A percentile compares a stretch with the other conserved stretches of the same genome.
Conservation (phyloP, 352 stramenopile species). For the Aphanomyces invadans region DNA sequence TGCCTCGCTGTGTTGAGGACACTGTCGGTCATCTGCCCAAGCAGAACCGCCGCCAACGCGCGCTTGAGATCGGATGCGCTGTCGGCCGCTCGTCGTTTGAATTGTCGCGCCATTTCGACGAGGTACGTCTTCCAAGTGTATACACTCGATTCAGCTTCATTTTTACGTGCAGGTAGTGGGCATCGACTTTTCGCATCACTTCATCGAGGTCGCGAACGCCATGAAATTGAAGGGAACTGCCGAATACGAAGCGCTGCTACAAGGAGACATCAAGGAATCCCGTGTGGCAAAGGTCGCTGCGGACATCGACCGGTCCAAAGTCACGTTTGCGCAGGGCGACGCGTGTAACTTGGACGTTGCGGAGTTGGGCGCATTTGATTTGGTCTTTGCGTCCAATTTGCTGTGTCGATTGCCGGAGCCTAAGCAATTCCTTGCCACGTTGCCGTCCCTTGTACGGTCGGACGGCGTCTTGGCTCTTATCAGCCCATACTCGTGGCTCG, state of each 20-base stretch:
- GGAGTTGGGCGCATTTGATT: slow-evolving; percentile 87
- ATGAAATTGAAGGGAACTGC: slow-evolving; percentile 81
- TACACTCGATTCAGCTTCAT: neutral
- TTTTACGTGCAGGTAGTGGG: slow-evolving; percentile 55
- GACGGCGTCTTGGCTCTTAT: slow-evolving; percentile 91
- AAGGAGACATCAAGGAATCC: slow-evolving; percentile 72
- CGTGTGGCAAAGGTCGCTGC: slow-evolving; percentile 55
- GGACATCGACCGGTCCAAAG: slow-evolving; percentile 45
- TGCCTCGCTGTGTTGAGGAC: slow-evolving; percentile 73
- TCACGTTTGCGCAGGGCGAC: slow-evolving; percentile 91
- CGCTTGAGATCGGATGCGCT: slow-evolving; percentile 91
- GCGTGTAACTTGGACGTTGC: slow-evolving; percentile 76
- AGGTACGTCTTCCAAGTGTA: slow-evolving; percentile 36
- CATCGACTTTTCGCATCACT: slow-evolving; percentile 91
- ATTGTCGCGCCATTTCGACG: slow-evolving; percentile 87
- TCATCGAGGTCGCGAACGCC: slow-evolving; percentile 76
- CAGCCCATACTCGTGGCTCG: slow-evolving; percentile 95
- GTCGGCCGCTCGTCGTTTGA: slow-evolving; percentile 92
- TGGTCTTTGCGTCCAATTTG: slow-evolving; percentile 92
- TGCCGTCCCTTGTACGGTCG: slow-evolving; percentile 81
- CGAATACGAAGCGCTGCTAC: slow-evolving; percentile 80
- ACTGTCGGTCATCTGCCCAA: slow-evolving; percentile 50
- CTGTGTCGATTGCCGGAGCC: slow-evolving; percentile 93
- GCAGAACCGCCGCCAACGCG: slow-evolving; percentile 49
- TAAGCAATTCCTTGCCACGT: slow-evolving; percentile 78